Conservation (phyloP, 495 filamentous ascomycete genomes). For the Lasiosphaeris hirsuta region DNA sequence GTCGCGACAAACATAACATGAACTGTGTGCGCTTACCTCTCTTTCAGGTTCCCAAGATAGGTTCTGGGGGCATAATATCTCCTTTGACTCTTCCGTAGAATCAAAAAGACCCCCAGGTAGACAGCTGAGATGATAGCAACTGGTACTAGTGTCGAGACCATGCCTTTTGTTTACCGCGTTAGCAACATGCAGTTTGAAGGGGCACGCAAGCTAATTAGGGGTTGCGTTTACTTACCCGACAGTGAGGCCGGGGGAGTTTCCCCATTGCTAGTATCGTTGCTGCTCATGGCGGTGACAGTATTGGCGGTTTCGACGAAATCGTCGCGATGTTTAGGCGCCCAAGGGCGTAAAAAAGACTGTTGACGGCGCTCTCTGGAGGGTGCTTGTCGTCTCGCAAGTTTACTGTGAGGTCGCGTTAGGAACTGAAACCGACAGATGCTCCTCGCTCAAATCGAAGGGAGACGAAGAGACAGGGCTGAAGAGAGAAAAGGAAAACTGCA, state of each 20-base stretch:
- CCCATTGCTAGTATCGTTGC: not conserved
- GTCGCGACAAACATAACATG: not conserved
- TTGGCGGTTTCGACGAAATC: not conserved
- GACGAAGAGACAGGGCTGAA: not conserved
- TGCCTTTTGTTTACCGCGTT: slow-evolving; percentile 23
- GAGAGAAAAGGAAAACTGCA: not conserved
- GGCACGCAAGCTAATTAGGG: not conserved
- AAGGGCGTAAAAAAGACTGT: not conserved
- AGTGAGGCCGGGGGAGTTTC: slow-evolving; percentile 15
- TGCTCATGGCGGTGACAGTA: not conserved
- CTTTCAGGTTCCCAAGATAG: slow-evolving; percentile 70
- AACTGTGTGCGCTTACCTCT: slow-evolving; percentile 46
- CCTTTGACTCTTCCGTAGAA: slow-evolving; percentile 67
- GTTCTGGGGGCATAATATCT: slow-evolving; percentile 87
- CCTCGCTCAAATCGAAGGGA: not conserved
- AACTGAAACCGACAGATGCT: not conserved
- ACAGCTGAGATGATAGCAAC: slow-evolving; percentile 59
- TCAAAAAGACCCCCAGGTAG: slow-evolving; percentile 69
- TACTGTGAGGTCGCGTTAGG: not conserved
- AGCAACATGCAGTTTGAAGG: not conserved
- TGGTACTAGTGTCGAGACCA: slow-evolving; percentile 72
- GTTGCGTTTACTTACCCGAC: slow-evolving; percentile 24
- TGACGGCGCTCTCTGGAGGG: not conserved
- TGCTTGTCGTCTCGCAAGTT: not conserved
- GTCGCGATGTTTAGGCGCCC: not conserved